A percentile compares a stretch with the other conserved stretches of the same genome.
phyloP scores from a whole-genome alignment of 805 yeast species.

The Metschnikowia kunwiensis region DNA sequence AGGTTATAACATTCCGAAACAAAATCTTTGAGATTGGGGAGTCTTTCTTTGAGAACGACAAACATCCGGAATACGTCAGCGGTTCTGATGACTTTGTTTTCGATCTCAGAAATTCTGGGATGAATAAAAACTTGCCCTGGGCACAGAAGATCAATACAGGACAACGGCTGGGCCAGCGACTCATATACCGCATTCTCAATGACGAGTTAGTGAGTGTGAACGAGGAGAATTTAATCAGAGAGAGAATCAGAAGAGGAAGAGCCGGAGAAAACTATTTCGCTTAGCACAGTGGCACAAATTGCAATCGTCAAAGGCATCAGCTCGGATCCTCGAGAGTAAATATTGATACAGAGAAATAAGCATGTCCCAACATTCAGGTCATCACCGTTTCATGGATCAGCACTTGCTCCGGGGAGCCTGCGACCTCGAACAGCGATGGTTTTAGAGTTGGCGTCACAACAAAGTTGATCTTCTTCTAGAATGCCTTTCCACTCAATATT shows the following conservation, averaged over 20 bases:
- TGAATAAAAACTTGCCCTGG: slow-evolving; percentile 49
- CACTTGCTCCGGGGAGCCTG: slow-evolving; percentile 53
- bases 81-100: slow-evolving; percentile 14
- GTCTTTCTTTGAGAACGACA: neutral
- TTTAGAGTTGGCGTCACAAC: slow-evolving; percentile 67
- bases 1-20: slow-evolving; percentile 5
- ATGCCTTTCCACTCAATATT: slow-evolving; percentile 11
- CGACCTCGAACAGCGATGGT: slow-evolving; percentile 98
- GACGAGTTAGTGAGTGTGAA: slow-evolving; percentile 28
- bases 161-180: slow-evolving; percentile 11
- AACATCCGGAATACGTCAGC: neutral
- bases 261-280: slow-evolving; percentile 41
- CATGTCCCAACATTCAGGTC: slow-evolving; percentile 86
- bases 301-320: too few species aligned
- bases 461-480: slow-evolving; percentile 22
- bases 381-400: slow-evolving; percentile 94
- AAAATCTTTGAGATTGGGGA: slow-evolving; percentile 8
- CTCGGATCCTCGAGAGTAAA: too few species aligned
- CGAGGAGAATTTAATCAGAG: slow-evolving; percentile 32
- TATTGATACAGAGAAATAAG: too few species aligned
- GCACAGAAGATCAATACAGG: slow-evolving; percentile 24
- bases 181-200: slow-evolving; percentile 26
- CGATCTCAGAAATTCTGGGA: slow-evolving; percentile 48
- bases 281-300: neutral
- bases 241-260: slow-evolving; percentile 38